Base-by-base conservation (phyloP, 345 rosid species). In the Boechera stricta region DNA sequence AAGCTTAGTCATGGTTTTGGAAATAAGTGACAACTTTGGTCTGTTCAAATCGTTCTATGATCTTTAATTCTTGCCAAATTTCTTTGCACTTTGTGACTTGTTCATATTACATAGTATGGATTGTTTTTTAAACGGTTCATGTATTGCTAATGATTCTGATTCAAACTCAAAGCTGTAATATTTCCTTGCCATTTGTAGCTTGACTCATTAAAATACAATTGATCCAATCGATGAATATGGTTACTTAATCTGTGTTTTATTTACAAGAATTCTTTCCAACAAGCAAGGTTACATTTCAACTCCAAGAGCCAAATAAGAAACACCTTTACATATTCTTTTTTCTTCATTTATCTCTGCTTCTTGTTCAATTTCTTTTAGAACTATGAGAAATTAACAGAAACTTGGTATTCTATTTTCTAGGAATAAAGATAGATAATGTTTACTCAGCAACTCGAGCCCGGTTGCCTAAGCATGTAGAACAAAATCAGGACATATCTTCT, bases 401-500 rank as follows among this genome's bases (percentile, higher is more conserved):
- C 18, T 69, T 62, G 51, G 64, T 77, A 35, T 24, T 39, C 7
- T 42, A 31, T 60, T 41, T 21, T 59, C 16, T 42, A n/a, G 32
- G 44, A 77, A 55, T 35, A 77, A 48, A 71, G 41, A 77, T 36
- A 70, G 56, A 77, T 44, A 64, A 55, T 47, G 51, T 71, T 47
- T 55, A 24, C 16, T 62, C 24, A 44, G 81, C 33, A 77, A 71
- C 77, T 71, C 77, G 81, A 77, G 32, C 77, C n/a, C 56, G 72
- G 62, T 71, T 67, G 58, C 56, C 38, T 48, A 53, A 63, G 9
- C 42, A 39, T 49, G 38, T 52, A 78, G 81, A 78, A 72, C 63
- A 72, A 78, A 78, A 72, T 72, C 81, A 67, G 38, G 41, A 65
- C 64, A 72, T 51, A 78, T 78, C 77, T 78, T 64, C 49, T 56